Evolutionary conservation across 108 stramenopile genomes (phyloP), one percentile per base, ranked within the genome.

Genomic region (Cyclostephanos tholiformis): DNA sequence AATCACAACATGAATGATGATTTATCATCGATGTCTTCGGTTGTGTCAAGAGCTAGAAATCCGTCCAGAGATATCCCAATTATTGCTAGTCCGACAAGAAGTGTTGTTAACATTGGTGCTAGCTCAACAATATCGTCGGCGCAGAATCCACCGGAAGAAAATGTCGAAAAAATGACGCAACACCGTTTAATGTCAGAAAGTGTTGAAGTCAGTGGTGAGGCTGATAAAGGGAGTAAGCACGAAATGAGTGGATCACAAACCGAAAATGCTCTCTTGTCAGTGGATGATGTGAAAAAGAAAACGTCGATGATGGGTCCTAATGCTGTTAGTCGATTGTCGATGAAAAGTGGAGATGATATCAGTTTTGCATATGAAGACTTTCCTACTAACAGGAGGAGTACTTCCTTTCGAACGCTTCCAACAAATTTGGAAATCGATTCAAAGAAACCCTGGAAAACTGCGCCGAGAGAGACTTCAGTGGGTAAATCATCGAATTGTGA

Each of bases 11-110:
- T 48, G 62, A 57, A 75, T 48, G 72, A 79, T 68, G 71, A 72
- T 20, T 1, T 52, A 49, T 79, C 78, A 20, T 79, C 78, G 13
- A 53, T 79, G 38, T 79, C 78, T 20, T 73, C 72, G n/a, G 72
- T 79, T 69, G 72, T 67, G 14, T 79, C 78, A 43, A 72, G 72
- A 52, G 78, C 78, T 13, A 63, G 72, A 26, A 57, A 25, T 63
- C 35, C n/a, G 57, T 77, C 14, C 23, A 29, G 49, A 67, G 29
- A 22, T 41, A 19, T 50, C 29, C 7, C 30, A 66, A 25, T n/a
- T 46, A 6, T 9, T 49, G 65, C 16, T n/a, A 38, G 12, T 20
- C 51, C 36, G 67, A 55, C n/a, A 29, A 56, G 23, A 55, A 13
- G 19, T 22, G 29, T 23, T 20, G 29, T 35, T 29, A 12, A 12